A percentile compares a stretch with the other conserved stretches of the same genome.
phyloP scores from a whole-genome alignment of 306 rosid species.

The Casuarina glauca region DNA sequence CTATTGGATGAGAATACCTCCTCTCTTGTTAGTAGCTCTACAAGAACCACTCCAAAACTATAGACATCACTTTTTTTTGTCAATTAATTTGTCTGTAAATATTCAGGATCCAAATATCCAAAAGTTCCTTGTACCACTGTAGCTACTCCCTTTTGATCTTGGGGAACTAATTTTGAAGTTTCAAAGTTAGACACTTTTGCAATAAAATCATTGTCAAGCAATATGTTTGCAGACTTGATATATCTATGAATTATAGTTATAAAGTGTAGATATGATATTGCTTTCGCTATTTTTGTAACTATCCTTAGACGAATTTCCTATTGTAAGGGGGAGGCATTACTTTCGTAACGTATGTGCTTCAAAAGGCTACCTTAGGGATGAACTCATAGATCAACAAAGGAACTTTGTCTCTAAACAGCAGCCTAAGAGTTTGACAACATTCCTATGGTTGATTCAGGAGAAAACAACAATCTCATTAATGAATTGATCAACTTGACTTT shows the following conservation, averaged over 20 bases:
- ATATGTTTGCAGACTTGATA: constrained; percentile 38
- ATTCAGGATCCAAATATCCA: constrained; percentile 36
- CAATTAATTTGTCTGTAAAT: constrained; percentile 23
- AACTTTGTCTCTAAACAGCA: too few species aligned
- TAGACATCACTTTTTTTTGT: constrained; percentile 44
- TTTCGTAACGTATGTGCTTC: too few species aligned
- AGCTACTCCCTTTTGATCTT: constrained; percentile 22
- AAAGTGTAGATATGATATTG: too few species aligned
- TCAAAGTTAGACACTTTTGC: constrained; percentile 38
- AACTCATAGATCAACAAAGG: too few species aligned
- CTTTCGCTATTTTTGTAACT: too few species aligned
- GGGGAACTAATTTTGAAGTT: constrained; percentile 30
- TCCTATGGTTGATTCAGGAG: too few species aligned
- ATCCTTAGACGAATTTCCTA: too few species aligned
- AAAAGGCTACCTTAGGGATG: too few species aligned
- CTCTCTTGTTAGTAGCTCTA: constrained; percentile 33
- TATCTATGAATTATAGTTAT: constrained; percentile 35
- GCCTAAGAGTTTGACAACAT: too few species aligned
- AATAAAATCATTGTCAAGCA: constrained; percentile 21
- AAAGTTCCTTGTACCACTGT: constrained; percentile 36
- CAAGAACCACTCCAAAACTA: constrained; percentile 44
- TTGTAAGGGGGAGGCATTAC: too few species aligned
- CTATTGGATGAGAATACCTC: constrained; percentile 6
- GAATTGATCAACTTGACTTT: too few species aligned
- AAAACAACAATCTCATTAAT: too few species aligned